A percentile compares a stretch with the other conserved stretches of the same genome.
These are phyloP conservation scores for Amanita rubescens DNA, from an alignment of 768 basidiomycete species.

Conservation along the genomic window DNA sequence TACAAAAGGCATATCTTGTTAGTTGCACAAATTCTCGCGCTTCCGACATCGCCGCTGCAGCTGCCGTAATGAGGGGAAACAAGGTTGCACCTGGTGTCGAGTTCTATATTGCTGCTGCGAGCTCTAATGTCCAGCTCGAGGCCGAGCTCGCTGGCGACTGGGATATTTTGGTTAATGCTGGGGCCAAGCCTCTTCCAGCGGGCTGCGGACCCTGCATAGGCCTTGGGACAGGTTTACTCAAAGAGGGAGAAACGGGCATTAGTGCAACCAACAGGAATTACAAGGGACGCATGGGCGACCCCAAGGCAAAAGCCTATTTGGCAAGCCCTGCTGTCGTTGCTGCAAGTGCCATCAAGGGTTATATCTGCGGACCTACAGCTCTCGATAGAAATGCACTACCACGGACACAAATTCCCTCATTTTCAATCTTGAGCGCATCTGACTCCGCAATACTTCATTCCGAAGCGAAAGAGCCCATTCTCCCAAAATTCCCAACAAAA, in stretches of 20 bases:
- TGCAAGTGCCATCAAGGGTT: conserved; percentile 88
- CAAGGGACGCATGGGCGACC: conserved; percentile 97
- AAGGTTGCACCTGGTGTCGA: conserved; percentile 85
- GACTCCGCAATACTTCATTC: conserved; percentile 20
- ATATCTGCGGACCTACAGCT: conserved; percentile 77
- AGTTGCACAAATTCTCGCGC: conserved; percentile 97
- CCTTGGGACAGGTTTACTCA: conserved; percentile 83
- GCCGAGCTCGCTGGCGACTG: conserved; percentile 83
- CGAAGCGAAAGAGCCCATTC: conserved; percentile 50
- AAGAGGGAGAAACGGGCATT: conserved; percentile 94
- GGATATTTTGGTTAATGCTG: conserved; percentile 78
- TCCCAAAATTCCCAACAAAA: conserved; percentile 73
- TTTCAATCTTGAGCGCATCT: conserved; percentile 39
- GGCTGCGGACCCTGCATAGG: conserved; percentile 99
- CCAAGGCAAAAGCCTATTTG: conserved; percentile 91
- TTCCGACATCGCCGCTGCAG: conserved; percentile 90
- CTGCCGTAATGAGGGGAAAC: conserved; percentile 77
- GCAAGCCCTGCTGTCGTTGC: conserved; percentile 97
- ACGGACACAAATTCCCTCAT: conserved; percentile 43
- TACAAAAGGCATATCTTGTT: conserved; percentile 97
- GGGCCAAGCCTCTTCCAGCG: conserved; percentile 88
- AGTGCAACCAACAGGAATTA: conserved; percentile 99
- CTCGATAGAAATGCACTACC: conserved; percentile 49
- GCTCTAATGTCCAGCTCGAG: conserved; percentile 86
- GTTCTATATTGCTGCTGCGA: conserved; percentile 96